Conservation (phyloP, 306 rosid genomes). For the Cicer bijugum region DNA sequence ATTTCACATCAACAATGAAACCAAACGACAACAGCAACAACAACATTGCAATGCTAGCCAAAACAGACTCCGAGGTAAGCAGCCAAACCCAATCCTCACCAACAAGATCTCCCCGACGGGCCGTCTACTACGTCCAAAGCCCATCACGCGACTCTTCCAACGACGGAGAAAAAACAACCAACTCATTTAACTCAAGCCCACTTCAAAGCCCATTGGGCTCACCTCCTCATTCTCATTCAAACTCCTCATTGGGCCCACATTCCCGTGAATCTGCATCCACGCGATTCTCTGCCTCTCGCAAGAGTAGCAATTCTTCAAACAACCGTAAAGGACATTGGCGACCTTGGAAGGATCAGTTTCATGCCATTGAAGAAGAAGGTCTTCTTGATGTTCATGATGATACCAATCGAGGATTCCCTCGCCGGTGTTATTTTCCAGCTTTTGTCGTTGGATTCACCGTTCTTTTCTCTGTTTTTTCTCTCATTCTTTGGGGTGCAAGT, state of each 20-base stretch:
- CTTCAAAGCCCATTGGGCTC: slow-evolving; percentile 86
- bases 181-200: slow-evolving; percentile 83
- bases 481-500: slow-evolving; percentile 88
- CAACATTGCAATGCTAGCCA: slow-evolving; percentile 58
- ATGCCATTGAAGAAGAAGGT: slow-evolving; percentile 81
- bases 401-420: slow-evolving; percentile 38
- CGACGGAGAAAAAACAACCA: slow-evolving; percentile 88
- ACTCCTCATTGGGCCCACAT: slow-evolving; percentile 83
- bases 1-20: slow-evolving; percentile 13
- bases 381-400: slow-evolving; percentile 59
- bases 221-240: slow-evolving; percentile 91
- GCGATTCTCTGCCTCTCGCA: slow-evolving; percentile 74
- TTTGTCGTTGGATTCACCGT: slow-evolving; percentile 56
- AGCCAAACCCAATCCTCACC: slow-evolving; percentile 85
- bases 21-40: neutral
- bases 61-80: slow-evolving; percentile 92
- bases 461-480: slow-evolving; percentile 69
- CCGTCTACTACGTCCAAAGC: slow-evolving; percentile 82
- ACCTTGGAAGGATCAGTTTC: slow-evolving; percentile 70
- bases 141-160: slow-evolving; percentile 88
- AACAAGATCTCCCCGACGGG: slow-evolving; percentile 64
- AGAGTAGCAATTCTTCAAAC: slow-evolving; percentile 35
- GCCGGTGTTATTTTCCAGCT: slow-evolving; percentile 68
- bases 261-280: slow-evolving; percentile 94
- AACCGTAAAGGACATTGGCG: slow-evolving; percentile 55